Conservation (phyloP, 2,329 filamentous ascomycete genomes). For the Sporothrix inflata region DNA sequence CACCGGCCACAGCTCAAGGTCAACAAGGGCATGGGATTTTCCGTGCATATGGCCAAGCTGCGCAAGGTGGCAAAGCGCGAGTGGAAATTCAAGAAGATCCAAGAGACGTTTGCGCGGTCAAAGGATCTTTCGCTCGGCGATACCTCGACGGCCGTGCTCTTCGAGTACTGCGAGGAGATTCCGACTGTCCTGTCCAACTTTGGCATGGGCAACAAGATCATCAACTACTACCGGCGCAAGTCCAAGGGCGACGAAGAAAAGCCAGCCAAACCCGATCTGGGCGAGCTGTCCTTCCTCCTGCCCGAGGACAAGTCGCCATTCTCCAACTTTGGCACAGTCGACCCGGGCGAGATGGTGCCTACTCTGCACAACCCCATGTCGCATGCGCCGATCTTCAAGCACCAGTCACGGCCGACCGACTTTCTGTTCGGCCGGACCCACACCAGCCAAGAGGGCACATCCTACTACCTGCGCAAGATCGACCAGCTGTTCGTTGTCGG, state of each 20-base stretch:
- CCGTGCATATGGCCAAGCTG: conserved; percentile 72
- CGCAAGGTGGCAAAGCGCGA: conserved; percentile 75
- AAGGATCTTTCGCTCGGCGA: conserved; percentile 85
- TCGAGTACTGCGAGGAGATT: conserved; percentile 95
- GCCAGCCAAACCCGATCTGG: conserved; percentile 79
- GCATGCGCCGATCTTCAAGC: conserved; percentile 89
- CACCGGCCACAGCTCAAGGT: conserved; percentile 81
- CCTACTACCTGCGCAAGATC: conserved; percentile 84
- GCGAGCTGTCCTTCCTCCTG: conserved; percentile 83
- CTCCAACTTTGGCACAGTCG: conserved; percentile 89
- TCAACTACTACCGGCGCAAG: conserved; percentile 94
- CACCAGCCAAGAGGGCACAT: conserved; percentile 75
- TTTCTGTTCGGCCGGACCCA: conserved; percentile 84
- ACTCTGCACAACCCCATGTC: conserved; percentile 96
- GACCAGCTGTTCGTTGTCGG: conserved; percentile 91
- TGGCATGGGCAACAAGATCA: conserved; percentile 92
- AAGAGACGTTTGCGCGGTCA: conserved; percentile 77
- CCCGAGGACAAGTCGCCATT: conserved; percentile 97
- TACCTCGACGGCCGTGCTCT: conserved; percentile 82
- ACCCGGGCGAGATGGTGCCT: conserved; percentile 85
- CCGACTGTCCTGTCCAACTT: conserved; percentile 93
- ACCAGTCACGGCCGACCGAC: conserved; percentile 75
- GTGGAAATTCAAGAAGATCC: conserved; percentile 75
- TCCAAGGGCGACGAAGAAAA: conserved; percentile 74
- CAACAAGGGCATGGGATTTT: conserved; percentile 66